Conservation (phyloP, 2,329 filamentous ascomycete species). For the Tympanopsis confertula region DNA sequence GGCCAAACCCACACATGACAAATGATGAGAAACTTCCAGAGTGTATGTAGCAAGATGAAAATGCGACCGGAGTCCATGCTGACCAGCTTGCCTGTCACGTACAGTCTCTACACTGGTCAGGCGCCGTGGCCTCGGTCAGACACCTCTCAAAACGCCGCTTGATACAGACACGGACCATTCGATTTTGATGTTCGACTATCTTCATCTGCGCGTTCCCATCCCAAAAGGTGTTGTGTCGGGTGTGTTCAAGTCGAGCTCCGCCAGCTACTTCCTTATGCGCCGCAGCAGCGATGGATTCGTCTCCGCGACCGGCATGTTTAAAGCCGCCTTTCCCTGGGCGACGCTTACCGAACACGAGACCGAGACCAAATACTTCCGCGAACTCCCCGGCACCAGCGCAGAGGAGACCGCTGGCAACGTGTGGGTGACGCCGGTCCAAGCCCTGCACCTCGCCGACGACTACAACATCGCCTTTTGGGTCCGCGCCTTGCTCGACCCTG, state of each 20-base stretch:
- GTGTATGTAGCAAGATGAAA: no score
- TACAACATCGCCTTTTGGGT: conserved; percentile 84
- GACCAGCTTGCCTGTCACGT: no score
- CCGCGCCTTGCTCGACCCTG: conserved; percentile 78
- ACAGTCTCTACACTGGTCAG: no score
- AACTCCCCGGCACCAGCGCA: conserved; percentile 64
- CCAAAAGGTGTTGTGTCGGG: conserved; percentile 86
- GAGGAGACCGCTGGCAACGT: conserved; percentile 95
- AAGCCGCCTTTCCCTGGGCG: conserved; percentile 75
- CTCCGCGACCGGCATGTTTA: conserved; percentile 85
- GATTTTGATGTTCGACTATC: conserved; percentile 82
- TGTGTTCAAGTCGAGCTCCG: conserved; percentile 80
- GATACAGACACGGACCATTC: conserved; percentile 50
- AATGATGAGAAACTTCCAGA: conserved; percentile 43
- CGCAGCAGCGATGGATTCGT: conserved; percentile 76
- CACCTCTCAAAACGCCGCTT: conserved; percentile 74
- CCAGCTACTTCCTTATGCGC: conserved; percentile 94
- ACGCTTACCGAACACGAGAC: conserved; percentile 59
- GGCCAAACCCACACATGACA: conserved; percentile 55
- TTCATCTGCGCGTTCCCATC: conserved; percentile 81
- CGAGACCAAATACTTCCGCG: conserved; percentile 78
- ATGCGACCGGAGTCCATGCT: no score
- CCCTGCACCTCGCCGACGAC: conserved; percentile 72
- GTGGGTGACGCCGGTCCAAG: conserved; percentile 79
- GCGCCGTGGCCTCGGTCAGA: conserved; percentile 83